Conservation (phyloP, 1,284 basidiomycete species). For the Omphalotus olearius region DNA sequence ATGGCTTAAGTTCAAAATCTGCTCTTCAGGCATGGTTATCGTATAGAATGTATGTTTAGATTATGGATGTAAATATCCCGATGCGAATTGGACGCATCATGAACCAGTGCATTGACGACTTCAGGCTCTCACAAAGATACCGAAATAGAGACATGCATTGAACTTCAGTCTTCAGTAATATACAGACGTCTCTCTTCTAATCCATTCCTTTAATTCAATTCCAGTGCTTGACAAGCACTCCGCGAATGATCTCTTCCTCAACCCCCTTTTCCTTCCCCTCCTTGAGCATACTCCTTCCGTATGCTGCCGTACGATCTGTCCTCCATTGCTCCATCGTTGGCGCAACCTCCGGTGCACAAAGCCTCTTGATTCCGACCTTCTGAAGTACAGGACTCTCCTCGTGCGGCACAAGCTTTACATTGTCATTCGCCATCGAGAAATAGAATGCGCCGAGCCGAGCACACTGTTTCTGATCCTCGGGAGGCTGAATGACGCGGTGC, state of each 20-base stretch:
- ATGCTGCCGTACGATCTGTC: conserved; percentile 32
- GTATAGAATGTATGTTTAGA: too few species aligned
- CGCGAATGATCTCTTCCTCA: conserved; percentile 40
- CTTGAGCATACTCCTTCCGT: conserved; percentile 32
- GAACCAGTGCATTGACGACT: too few species aligned
- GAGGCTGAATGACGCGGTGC: conserved; percentile 35
- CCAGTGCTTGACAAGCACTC: conserved; percentile 40
- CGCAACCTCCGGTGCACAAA: conserved; percentile 20
- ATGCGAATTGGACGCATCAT: too few species aligned
- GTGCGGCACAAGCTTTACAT: conserved; percentile 32
- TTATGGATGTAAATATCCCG: too few species aligned
- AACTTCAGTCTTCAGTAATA: too few species aligned
- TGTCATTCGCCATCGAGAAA: conserved; percentile 38
- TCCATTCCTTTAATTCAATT: conserved; percentile 22
- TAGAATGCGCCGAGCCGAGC: conserved; percentile 49
- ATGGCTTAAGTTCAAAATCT: too few species aligned
- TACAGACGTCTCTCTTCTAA: neutral
- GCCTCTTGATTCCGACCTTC: neutral
- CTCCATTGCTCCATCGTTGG: conserved; percentile 38
- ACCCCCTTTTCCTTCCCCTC: conserved; percentile 25
- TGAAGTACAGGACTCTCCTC: conserved; percentile 35
- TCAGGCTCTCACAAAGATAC: too few species aligned
- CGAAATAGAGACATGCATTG: too few species aligned
- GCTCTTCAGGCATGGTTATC: too few species aligned
- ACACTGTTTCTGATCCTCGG: conserved; percentile 40